Conservation (phyloP, 1,139 yeast species). For the Lodderomyces elongisporus region DNA sequence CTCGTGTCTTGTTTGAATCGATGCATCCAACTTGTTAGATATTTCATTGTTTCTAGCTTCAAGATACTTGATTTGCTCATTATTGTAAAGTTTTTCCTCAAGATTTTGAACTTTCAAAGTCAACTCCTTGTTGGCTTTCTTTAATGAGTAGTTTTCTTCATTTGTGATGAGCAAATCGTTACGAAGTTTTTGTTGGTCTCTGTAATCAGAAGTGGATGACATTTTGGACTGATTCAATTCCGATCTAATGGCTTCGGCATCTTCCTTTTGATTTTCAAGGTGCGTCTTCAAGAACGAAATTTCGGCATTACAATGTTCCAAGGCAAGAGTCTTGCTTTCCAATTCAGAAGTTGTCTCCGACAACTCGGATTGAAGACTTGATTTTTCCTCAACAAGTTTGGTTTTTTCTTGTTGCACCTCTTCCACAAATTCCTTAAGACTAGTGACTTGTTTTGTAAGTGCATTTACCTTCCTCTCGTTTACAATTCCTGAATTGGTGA, state of each 20-base stretch:
- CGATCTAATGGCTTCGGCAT: constrained; percentile 27
- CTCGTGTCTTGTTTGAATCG: constrained; percentile 28
- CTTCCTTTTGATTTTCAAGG: constrained; percentile 31
- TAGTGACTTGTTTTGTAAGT: constrained; percentile 46
- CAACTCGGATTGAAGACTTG: constrained; percentile 43
- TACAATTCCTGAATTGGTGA: constrained; percentile 40
- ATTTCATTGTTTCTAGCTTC: constrained; percentile 34
- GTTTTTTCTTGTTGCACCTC: constrained; percentile 49
- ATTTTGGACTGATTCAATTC: constrained; percentile 35
- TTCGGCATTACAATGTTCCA: constrained; percentile 14
- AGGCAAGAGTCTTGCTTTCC: constrained; percentile 17
- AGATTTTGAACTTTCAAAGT: constrained; percentile 27
- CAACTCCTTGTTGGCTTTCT: constrained; percentile 33
- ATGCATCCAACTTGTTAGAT: constrained; percentile 26
- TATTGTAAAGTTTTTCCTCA: constrained; percentile 41
- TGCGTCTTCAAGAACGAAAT: constrained; percentile 32
- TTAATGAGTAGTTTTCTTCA: constrained; percentile 42
- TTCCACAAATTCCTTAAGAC: constrained; percentile 49
- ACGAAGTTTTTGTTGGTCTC: constrained; percentile 35
- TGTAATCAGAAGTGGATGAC: constrained; percentile 26
- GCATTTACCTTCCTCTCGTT: constrained; percentile 45
- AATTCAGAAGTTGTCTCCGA: constrained; percentile 33
- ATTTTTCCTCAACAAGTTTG: constrained; percentile 49
- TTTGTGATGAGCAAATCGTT: constrained; percentile 34
- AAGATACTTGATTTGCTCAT: constrained; percentile 44